phyloP scores from a whole-genome alignment of 805 yeast genomes.

The Hanseniaspora meyeri region DNA sequence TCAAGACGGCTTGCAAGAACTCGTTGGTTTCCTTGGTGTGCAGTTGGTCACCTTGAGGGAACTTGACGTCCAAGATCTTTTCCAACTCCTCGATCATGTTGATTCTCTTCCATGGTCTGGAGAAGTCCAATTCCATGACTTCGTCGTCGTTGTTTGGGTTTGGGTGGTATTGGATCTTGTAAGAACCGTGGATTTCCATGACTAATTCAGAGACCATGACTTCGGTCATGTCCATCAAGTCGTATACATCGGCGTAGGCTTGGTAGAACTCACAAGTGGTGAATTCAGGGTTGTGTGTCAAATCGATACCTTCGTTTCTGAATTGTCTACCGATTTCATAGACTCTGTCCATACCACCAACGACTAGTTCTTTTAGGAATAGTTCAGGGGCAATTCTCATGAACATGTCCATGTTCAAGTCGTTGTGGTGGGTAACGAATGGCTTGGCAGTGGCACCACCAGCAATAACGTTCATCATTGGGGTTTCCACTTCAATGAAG shows the following conservation, averaged over 20 bases:
- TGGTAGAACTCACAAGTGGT: conserved; percentile 97
- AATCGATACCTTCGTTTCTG: conserved; percentile 96
- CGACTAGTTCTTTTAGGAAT: conserved; percentile 89
- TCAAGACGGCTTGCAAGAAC: conserved; percentile 70
- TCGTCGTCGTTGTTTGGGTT: conserved; percentile 86
- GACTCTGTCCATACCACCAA: conserved; percentile 96
- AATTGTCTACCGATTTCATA: conserved; percentile 98
- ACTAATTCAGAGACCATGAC: conserved; percentile 92
- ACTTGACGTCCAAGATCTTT: conserved; percentile 68
- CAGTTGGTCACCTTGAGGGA: conserved; percentile 91
- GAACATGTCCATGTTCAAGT: conserved; percentile 87
- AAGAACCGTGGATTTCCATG: conserved; percentile 82
- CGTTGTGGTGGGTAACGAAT: conserved; percentile 92
- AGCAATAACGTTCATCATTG: conserved; percentile 96
- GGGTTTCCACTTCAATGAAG: conserved; percentile 94
- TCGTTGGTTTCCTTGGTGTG: conserved; percentile 89
- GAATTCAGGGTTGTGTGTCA: conserved; percentile 98
- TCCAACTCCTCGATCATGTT: conserved; percentile 95
- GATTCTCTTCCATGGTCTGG: conserved; percentile 97
- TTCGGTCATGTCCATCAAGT: conserved; percentile 87
- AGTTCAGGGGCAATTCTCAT: conserved; percentile 98
- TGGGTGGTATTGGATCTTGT: conserved; percentile 79
- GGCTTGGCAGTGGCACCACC: conserved; percentile 99
- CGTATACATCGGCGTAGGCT: conserved; percentile 95
- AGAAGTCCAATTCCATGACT: conserved; percentile 67